These are phyloP conservation scores for Metschnikowia santaceciliae DNA, from an alignment of 805 yeast species.

Conservation along the genomic window DNA sequence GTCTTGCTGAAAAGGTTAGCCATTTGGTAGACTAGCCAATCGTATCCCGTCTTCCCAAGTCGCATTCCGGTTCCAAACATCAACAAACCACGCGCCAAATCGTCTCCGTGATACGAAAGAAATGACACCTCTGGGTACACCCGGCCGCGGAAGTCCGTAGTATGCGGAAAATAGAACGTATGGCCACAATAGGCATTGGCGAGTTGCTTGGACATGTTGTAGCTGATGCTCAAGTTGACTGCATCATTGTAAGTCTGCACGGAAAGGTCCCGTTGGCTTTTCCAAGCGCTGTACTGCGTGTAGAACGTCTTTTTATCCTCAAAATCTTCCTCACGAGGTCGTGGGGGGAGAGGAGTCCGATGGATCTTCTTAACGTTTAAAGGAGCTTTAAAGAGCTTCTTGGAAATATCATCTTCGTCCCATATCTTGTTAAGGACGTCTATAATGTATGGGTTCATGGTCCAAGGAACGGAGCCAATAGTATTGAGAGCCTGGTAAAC, in stretches of 20 bases:
- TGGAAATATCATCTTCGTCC: slow-evolving; percentile 12
- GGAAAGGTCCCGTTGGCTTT: background rate
- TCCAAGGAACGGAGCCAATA: slow-evolving; percentile 34
- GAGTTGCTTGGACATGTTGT: slow-evolving; percentile 18
- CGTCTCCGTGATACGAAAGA: slow-evolving; percentile 35
- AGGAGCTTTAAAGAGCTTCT: slow-evolving; percentile 24
- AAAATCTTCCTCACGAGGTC: slow-evolving; percentile 3
- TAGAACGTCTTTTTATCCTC: slow-evolving; percentile 1
- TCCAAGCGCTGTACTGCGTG: slow-evolving; percentile 6
- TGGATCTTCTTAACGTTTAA: background rate
- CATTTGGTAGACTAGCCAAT: slow-evolving; percentile 39
- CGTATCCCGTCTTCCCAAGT: slow-evolving; percentile 32
- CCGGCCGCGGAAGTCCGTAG: slow-evolving; percentile 39
- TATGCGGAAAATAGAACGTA: slow-evolving; percentile 34
- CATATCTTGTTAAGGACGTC: slow-evolving; percentile 16
- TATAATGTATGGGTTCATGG: slow-evolving; percentile 27
- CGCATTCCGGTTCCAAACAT: slow-evolving; percentile 37
- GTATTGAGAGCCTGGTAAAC: slow-evolving; percentile 26
- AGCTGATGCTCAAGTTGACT: slow-evolving; percentile 10
- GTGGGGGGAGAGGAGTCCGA: background rate
- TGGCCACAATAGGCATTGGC: slow-evolving; percentile 32
- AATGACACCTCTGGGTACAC: slow-evolving; percentile 37
- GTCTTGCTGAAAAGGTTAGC: slow-evolving; percentile 32
- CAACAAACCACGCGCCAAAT: slow-evolving; percentile 29
- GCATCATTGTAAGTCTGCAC: slow-evolving; percentile 1